Base-by-base conservation (phyloP, 306 rosid species). In the Inga laurina region DNA sequence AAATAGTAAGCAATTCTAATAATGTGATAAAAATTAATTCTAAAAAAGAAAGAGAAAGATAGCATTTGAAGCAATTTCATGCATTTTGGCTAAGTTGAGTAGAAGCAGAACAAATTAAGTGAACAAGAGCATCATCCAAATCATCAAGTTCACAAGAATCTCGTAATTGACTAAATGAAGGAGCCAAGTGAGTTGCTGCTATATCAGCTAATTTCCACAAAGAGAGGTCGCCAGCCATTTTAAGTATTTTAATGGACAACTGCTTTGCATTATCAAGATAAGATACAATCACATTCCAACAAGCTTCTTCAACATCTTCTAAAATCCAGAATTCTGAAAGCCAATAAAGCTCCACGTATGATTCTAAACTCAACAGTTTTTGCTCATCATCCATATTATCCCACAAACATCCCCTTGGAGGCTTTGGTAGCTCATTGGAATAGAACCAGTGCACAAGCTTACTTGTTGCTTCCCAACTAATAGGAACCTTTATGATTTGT, bases 291-390 rank as follows among this genome's bases (percentile, higher is more conserved):
- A 89, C 85, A 73, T 87, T 80, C 76, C 88, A 89, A 85, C 98
- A 92, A 37, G 91, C 83, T 88, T 92, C 90, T 81, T 86, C 84
- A 77, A 92, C 65, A 82, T 87, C 85, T 87, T 91, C 91, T 82
- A 89, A 76, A 41, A 90, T 48, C 98, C 97, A 95, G 87, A 88
- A 89, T 75, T 93, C 95, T 59, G 91, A 86, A 72, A 95, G 93
- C 97, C 97, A 91, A 80, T 84, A 91, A 51, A 95, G 95, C 86
- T 95, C 98, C 81, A 92, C 80, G 80, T 92, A 95, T 52, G 92
- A 88, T 74, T 85, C 83, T 61, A 95, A 85, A 89, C 85, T 85
- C 32, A 65, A 61, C 39, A 95, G 82, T 91, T 93, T 95, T 84
- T 87, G 88, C 85, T 89, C 81, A 66, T 83, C 84, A 76, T 85